Evolutionary conservation across 768 basidiomycete genomes (phyloP), one percentile per base, ranked within the genome.

Genomic region (Tricholoma terreum): DNA sequence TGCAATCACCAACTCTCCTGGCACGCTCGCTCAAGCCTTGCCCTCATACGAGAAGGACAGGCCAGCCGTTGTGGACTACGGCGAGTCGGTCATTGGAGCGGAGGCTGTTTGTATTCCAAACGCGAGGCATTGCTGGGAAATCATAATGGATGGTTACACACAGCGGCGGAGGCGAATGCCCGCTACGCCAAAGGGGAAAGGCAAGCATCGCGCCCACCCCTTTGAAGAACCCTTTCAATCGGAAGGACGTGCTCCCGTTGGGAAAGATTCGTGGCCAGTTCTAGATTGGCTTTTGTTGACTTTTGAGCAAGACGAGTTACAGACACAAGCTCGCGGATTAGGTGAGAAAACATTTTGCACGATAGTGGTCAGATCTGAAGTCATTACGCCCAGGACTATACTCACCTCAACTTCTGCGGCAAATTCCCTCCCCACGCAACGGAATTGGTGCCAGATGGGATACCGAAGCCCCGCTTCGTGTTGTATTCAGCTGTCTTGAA

Each of bases 241-340:
- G 5, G 72, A 69, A 21, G 55, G 38, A 4, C 38, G 68, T 35
- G 58, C 63, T n/a, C 65, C 78, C 10, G 79, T 91, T 21, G 83
- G 81, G 21, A 77, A 81, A 48, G 74, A 85, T 58, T 84, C 88
- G 4, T 92, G 90, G 90, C 78, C 81, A 30, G 66, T 86, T 40
- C 76, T 92, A n/a, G 81, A 84, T 19, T 91, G 87, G 86, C 61
- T 91, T 0, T 54, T 92, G 10, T 66, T 71, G 19, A 61, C 91
- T 17, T 89, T 90, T 61, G 88, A 92, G 65, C 80, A 79, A 60
- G 89, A 91, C 58, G 84, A 90, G 62, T 59, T 62, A 9, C 57
- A 70, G 50, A 63, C 65, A 19, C 70, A 72, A 56, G 60, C 61
- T 14, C 68, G 70, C 56, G 75, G 74, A 51, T 65, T 69, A 55